phyloP scores from a whole-genome alignment of 2,329 filamentous ascomycete species.

The Venturia pyrina region DNA sequence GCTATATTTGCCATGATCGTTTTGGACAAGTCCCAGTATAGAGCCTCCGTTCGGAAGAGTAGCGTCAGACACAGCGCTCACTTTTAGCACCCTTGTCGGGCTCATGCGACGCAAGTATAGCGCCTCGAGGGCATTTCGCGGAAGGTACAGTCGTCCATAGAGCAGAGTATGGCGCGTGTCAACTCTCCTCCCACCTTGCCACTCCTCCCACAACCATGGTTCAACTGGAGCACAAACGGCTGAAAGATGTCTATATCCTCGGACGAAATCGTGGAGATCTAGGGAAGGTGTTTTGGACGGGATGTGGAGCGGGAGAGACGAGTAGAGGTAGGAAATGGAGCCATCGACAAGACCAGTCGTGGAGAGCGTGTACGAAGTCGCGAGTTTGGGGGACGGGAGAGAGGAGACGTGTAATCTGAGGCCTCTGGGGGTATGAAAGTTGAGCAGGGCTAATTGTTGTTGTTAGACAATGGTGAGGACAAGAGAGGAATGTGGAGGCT shows the following conservation, averaged over 20 bases:
- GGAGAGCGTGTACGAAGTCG: constrained; percentile 75
- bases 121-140: constrained; percentile 76
- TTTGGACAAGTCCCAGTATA: constrained; percentile 62
- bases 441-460: constrained; percentile 57
- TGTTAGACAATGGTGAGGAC: constrained; percentile 4
- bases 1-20: constrained; percentile 78
- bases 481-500: not conserved
- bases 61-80: constrained; percentile 68
- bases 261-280: constrained; percentile 65
- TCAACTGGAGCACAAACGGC: constrained; percentile 48
- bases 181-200: constrained; percentile 40
- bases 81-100: constrained; percentile 66
- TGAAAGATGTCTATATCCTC: constrained; percentile 71
- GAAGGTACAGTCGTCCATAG: constrained; percentile 72
- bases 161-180: constrained; percentile 49
- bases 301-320: constrained; percentile 64
- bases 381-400: constrained; percentile 84
- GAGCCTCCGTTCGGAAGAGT: constrained; percentile 66
- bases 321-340: constrained; percentile 94
- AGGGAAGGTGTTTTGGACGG: constrained; percentile 63
- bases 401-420: constrained; percentile 82
- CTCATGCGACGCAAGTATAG: constrained; percentile 71
- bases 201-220: constrained; percentile 43
- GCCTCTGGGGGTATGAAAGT: constrained; percentile 78
- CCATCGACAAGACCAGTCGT: constrained; percentile 88